Evolutionary conservation across 306 rosid species (phyloP), one percentile per base, ranked within the genome.

Genomic region (Vigna trinervia): DNA sequence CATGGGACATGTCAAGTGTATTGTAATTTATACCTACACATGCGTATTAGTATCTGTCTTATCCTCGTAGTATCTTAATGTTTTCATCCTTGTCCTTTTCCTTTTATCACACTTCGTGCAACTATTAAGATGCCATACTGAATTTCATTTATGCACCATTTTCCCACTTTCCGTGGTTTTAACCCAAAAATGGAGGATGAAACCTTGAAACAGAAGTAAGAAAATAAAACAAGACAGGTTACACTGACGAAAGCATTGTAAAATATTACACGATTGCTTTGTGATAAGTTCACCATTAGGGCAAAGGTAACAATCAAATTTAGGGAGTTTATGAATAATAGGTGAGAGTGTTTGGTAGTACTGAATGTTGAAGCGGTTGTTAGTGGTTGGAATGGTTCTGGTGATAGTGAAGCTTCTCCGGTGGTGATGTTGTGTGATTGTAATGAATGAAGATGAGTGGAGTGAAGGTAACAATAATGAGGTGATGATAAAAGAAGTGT

Each of bases 381-480:
- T 71, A 69, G 74, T 58, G 66, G 82, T 73, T 78, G 67, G 70
- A 59, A 32, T 22, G 83, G 73, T 66, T 67, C 73, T 36, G 11
- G 20, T 67, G 86, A 78, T 20, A 59, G 53, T 73, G 86, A 78
- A 58, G 28, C 22, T 46, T 72, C 32, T 46, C 43, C 43, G 1
- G 50, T 71, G 79, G 36, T 62, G 3, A 69, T 22, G 45, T 26
- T 17, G 66, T 38, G 59, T 66, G 80, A 60, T 73, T 51, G 63
- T 19, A 43, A 73, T 78, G 52, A 83, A 73, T 78, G 52, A 83
- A 73, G 80, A 41, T 68, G 80, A 67, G 83, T 83, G 80, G 56
- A 78, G 50, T 20, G 45, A 46, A n/a, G 62, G 80, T 41, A 71
- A 80, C 61, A 75, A 77, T 48, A 68, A 78, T 43, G 26, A 73